Percentiles rank a stretch among this genome's conserved stretches.
Evolutionary conservation across 164 flowering plant genomes (phyloP).

Genomic region (Vitis labrusca): DNA sequence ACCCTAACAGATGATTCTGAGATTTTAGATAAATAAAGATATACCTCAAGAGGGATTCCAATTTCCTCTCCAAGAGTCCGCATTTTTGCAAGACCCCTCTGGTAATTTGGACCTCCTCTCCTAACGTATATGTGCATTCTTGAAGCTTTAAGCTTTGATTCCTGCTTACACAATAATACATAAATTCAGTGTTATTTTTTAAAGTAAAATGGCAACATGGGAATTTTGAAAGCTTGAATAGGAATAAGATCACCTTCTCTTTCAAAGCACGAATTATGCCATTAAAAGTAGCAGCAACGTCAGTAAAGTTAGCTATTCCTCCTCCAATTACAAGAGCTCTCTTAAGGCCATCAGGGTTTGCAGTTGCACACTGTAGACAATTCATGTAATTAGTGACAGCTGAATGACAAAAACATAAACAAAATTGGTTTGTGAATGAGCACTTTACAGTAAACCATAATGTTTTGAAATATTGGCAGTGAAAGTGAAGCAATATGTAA

Average conservation of each 20-base stretch:
- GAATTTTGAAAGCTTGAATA: not conserved
- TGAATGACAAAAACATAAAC: not conserved
- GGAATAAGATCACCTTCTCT: constrained; percentile 60
- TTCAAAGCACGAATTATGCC: constrained; percentile 79
- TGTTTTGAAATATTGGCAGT: too few species aligned
- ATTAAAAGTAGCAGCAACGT: constrained; percentile 81
- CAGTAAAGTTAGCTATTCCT: constrained; percentile 88
- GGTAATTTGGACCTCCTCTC: constrained; percentile 92
- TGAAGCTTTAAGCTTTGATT: constrained; percentile 79
- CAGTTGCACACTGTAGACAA: constrained; percentile 72
- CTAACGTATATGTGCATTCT: constrained; percentile 71
- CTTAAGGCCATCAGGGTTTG: constrained; percentile 73
- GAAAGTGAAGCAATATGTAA: too few species aligned
- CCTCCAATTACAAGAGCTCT: constrained; percentile 88
- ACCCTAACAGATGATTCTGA: not conserved
- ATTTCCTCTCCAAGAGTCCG: constrained; percentile 71
- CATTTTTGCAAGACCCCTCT: constrained; percentile 83
- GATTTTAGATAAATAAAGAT: constrained; percentile 2
- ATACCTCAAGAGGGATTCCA: constrained; percentile 80
- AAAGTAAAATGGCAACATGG: not conserved
- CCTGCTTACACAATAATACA: constrained; percentile 34
- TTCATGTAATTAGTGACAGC: constrained; percentile 8
- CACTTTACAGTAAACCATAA: too few species aligned
- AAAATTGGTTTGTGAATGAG: not conserved
- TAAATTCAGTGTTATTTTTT: constrained; percentile 1